Conservation (phyloP, 345 rosid species). For the Tarenaya hassleriana region DNA sequence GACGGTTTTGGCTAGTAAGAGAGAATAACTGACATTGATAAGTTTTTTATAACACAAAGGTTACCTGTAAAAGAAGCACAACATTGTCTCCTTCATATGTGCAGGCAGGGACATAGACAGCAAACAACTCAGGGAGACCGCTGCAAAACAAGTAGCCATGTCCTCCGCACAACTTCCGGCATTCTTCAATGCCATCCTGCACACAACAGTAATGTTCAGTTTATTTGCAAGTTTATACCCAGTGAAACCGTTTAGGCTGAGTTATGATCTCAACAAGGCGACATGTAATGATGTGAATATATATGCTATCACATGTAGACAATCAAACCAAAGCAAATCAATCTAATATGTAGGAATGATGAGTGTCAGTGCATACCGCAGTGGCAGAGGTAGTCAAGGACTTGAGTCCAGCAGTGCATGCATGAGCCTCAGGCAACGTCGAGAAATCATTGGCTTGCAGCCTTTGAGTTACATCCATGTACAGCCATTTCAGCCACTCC, state of each 20-base stretch:
- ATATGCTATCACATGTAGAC: no score
- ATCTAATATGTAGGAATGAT: no score
- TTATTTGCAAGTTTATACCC: no score
- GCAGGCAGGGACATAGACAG: conserved; percentile 91
- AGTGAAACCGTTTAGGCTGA: no score
- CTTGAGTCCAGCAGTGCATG: conserved; percentile 98
- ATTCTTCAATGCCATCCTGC: conserved; percentile 98
- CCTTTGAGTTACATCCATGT: conserved; percentile 79
- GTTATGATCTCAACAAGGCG: no score
- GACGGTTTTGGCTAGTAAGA: no score
- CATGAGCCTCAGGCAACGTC: conserved; percentile 95
- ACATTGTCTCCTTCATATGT: conserved; percentile 97
- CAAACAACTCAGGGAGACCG: conserved; percentile 96
- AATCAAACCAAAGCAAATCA: no score
- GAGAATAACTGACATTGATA: not conserved
- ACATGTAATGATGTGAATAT: no score
- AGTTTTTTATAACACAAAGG: no score
- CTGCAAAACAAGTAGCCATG: conserved; percentile 94
- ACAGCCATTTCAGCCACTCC: conserved; percentile 96
- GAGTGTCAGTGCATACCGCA: no score
- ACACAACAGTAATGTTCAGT: no score
- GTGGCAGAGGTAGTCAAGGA: conserved; percentile 89
- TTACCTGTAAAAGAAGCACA: conserved; percentile 85
- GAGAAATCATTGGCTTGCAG: conserved; percentile 86
- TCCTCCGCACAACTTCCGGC: conserved; percentile 97